phyloP scores from a whole-genome alignment of 2,329 filamentous ascomycete genomes.

The Paecilomyces dactylethromorphus region DNA sequence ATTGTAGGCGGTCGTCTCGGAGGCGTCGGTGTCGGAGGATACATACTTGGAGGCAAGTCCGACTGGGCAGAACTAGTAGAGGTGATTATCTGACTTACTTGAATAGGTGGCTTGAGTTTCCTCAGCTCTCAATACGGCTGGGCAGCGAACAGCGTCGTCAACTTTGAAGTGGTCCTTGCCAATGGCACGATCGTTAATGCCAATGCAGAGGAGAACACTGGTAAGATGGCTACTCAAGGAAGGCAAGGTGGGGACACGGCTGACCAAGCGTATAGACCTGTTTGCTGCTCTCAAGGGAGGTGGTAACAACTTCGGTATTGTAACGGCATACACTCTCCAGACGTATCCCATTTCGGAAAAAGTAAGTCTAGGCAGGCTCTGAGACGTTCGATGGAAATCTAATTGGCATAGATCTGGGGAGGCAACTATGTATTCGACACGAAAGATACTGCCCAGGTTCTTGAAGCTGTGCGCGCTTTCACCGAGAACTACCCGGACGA shows the following conservation, averaged over 20 bases:
- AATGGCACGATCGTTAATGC: conserved; percentile 40
- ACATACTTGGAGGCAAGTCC: conserved; percentile 38
- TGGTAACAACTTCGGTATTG: conserved; percentile 39
- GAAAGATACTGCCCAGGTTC: conserved; percentile 28
- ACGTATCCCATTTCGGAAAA: conserved; percentile 24
- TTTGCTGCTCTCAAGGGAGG: conserved; percentile 38
- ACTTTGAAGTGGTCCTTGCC: conserved; percentile 43
- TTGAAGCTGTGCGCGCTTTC: conserved; percentile 28
- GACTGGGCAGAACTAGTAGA: neutral
- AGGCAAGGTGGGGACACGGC: neutral
- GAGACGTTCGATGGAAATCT: conserved; percentile 6
- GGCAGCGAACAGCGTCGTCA: conserved; percentile 42
- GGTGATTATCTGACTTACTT: conserved; percentile 5
- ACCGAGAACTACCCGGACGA: conserved; percentile 48
- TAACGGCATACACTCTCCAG: conserved; percentile 32
- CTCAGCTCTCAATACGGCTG: conserved; percentile 46
- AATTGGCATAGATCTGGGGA: conserved; percentile 35
- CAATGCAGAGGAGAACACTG: conserved; percentile 26
- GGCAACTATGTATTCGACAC: conserved; percentile 38
- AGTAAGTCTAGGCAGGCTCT: conserved; percentile 6
- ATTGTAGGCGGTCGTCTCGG: conserved; percentile 42
- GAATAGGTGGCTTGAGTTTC: conserved; percentile 37
- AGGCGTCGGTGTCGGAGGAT: conserved; percentile 43
- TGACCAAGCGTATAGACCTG: conserved; percentile 28
- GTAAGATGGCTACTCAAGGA: conserved; percentile 5